Conservation (phyloP, 768 basidiomycete genomes). For the Leccinellum luteum region DNA sequence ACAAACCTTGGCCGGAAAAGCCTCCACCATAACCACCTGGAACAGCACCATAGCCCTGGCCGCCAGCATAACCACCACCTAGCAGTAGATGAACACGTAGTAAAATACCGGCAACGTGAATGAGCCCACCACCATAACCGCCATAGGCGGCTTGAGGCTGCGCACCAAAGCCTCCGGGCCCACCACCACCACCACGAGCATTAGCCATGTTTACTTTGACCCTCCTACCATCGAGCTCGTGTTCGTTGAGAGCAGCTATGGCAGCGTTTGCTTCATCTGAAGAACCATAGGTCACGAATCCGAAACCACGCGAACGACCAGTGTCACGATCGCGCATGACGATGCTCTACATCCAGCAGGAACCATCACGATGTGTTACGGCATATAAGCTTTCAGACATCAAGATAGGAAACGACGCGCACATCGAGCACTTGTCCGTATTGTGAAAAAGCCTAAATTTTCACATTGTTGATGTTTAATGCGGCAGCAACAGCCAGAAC, state of each 20-base stretch:
- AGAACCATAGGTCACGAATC: conserved; percentile 81
- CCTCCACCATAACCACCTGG: conserved; percentile 30
- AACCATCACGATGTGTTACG: conserved; percentile 30
- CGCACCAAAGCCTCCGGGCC: conserved; percentile 15
- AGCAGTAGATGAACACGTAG: conserved; percentile 14
- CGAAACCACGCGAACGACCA: conserved; percentile 94
- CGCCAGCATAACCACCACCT: conserved; percentile 30
- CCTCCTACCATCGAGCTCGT: conserved; percentile 89
- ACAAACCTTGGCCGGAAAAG: conserved; percentile 14
- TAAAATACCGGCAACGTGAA: neutral
- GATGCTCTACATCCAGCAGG: conserved; percentile 63
- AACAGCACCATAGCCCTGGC: conserved; percentile 16
- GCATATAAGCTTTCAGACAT: conserved; percentile 21
- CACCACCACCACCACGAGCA: conserved; percentile 57
- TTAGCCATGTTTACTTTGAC: conserved; percentile 88
- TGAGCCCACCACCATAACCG: conserved; percentile 22
- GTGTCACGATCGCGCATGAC: conserved; percentile 99
- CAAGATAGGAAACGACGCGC: conserved; percentile 48
- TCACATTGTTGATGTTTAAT: conserved; percentile 17
- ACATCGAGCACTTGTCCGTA: conserved; percentile 91
- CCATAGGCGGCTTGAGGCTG: conserved; percentile 35
- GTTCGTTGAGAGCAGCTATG: conserved; percentile 77
- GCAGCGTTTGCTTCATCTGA: conserved; percentile 72
- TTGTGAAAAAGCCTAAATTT: conserved; percentile 71
- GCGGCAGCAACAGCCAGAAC: conserved; percentile 15